Percentiles rank a stretch among this genome's conserved stretches.
phyloP scores from a whole-genome alignment of 2,329 filamentous ascomycete species.

The Trichoderma endophyticum region DNA sequence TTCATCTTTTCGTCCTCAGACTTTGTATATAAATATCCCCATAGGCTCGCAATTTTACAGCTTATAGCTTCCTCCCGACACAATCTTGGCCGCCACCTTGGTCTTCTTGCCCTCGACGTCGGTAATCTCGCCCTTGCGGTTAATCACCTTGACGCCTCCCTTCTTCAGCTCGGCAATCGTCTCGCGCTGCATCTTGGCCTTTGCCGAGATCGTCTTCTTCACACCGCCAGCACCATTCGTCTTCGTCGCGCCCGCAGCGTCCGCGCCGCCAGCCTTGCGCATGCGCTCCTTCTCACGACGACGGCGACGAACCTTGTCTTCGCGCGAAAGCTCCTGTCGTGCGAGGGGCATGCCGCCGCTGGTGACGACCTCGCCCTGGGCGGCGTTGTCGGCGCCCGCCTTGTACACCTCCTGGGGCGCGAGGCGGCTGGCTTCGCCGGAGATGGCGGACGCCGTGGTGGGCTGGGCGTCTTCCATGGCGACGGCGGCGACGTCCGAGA shows the following conservation, averaged over 20 bases:
- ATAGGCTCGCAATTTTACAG: constrained; percentile 40
- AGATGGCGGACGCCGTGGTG: constrained; percentile 71
- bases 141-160: constrained; percentile 88
- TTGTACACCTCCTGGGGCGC: constrained; percentile 94
- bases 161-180: constrained; percentile 70
- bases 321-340: constrained; percentile 80
- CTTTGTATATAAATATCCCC: not conserved
- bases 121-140: constrained; percentile 79
- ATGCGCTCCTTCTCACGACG: constrained; percentile 83
- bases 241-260: constrained; percentile 28
- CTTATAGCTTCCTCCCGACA: constrained; percentile 59
- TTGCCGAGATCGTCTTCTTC: constrained; percentile 54
- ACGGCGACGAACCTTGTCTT: constrained; percentile 75
- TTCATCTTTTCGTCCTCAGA: too few species aligned
- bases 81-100: constrained; percentile 44
- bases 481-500: constrained; percentile 87
- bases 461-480: constrained; percentile 95
- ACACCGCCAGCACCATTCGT: constrained; percentile 20
- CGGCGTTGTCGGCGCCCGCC: constrained; percentile 64
- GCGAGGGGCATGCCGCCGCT: constrained; percentile 76
- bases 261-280: constrained; percentile 59
- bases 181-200: constrained; percentile 45
- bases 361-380: constrained; percentile 68
- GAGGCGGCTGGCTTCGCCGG: constrained; percentile 67
- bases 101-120: constrained; percentile 81